These are phyloP conservation scores for Theileria orientalis DNA, from an alignment of 169 alveolate species.

Conservation along the genomic window DNA sequence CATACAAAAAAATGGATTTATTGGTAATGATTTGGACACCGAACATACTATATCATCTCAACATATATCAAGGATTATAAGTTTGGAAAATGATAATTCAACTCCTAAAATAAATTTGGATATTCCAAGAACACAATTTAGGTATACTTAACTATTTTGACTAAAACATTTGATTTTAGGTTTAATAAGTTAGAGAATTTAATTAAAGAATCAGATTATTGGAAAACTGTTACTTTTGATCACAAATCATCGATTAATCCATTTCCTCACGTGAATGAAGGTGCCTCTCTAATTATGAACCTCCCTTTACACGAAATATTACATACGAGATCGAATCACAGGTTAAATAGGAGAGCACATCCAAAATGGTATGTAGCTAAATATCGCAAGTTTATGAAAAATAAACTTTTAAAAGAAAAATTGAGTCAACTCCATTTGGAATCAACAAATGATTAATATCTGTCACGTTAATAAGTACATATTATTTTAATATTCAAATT, in stretches of 20 bases:
- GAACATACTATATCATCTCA: constrained; percentile 3
- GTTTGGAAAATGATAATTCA: constrained; percentile 31
- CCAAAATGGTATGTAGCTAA: constrained; percentile 72
- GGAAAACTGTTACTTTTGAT: constrained; percentile 65
- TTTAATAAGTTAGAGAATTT: constrained; percentile 63
- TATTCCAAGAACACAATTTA: background rate
- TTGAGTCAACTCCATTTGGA: constrained; percentile 46
- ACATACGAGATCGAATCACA: constrained; percentile 65
- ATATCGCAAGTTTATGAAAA: constrained; percentile 56
- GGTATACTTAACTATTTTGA: no score
- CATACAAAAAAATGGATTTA: constrained; percentile 39
- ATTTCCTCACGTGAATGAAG: constrained; percentile 77
- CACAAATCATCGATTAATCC: constrained; percentile 67
- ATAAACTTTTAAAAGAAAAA: constrained; percentile 32
- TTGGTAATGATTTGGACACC: constrained; percentile 64
- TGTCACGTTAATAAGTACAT: no score
- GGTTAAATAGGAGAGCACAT: constrained; percentile 70
- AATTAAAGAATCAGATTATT: constrained; percentile 59
- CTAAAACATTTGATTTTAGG: no score
- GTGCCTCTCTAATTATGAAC: constrained; percentile 69
- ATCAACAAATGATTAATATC: constrained; percentile 8
- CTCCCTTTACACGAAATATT: constrained; percentile 63
- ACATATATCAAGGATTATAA: constrained; percentile 49
- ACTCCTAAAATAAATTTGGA: constrained; percentile 33
- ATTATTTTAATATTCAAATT: background rate